A percentile compares a stretch with the other conserved stretches of the same genome.
Conservation (phyloP, 2,329 filamentous ascomycete species). For the Shiraia sp. region DNA sequence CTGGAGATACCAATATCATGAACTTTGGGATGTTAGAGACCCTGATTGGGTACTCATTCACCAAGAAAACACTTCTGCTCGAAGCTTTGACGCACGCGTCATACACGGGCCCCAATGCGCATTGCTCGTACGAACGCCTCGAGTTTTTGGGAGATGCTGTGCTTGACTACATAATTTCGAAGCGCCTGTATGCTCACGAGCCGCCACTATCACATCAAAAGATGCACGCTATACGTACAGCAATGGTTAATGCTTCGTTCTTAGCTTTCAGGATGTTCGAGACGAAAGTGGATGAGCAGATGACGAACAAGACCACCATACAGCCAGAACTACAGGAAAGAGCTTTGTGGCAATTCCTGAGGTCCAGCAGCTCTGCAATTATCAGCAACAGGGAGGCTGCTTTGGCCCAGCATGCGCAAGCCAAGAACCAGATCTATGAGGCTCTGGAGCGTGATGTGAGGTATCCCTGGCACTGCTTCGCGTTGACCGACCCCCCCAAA, state of each 20-base stretch:
- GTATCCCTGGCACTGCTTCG: slow-evolving; percentile 79
- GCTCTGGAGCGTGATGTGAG: slow-evolving; percentile 55
- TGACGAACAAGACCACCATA: slow-evolving; percentile 36
- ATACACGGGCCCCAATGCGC: slow-evolving; percentile 46
- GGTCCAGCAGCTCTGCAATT: slow-evolving; percentile 58
- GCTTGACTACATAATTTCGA: slow-evolving; percentile 76
- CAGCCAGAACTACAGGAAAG: slow-evolving; percentile 27
- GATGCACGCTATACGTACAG: slow-evolving; percentile 79
- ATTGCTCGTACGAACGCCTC: slow-evolving; percentile 69
- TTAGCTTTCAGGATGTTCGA: slow-evolving; percentile 77
- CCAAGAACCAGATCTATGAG: slow-evolving; percentile 55
- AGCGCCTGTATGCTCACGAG: slow-evolving; percentile 59
- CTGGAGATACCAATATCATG: slow-evolving; percentile 8
- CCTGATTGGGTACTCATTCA: slow-evolving; percentile 73
- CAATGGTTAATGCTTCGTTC: slow-evolving; percentile 78
- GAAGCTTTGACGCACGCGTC: slow-evolving; percentile 84
- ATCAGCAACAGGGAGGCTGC: slow-evolving; percentile 52
- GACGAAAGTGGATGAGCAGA: slow-evolving; percentile 46
- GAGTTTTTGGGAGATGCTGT: slow-evolving; percentile 89
- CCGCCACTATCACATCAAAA: slow-evolving; percentile 55
- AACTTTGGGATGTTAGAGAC: slow-evolving; percentile 57
- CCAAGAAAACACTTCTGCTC: slow-evolving; percentile 65
- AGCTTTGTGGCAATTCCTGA: slow-evolving; percentile 72
- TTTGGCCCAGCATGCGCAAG: slow-evolving; percentile 50
- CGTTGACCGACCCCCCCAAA: slow-evolving; percentile 53